A percentile compares a stretch with the other conserved stretches of the same genome.
phyloP scores from a whole-genome alignment of 305 asterid species.

The Nicotiana rustica region DNA sequence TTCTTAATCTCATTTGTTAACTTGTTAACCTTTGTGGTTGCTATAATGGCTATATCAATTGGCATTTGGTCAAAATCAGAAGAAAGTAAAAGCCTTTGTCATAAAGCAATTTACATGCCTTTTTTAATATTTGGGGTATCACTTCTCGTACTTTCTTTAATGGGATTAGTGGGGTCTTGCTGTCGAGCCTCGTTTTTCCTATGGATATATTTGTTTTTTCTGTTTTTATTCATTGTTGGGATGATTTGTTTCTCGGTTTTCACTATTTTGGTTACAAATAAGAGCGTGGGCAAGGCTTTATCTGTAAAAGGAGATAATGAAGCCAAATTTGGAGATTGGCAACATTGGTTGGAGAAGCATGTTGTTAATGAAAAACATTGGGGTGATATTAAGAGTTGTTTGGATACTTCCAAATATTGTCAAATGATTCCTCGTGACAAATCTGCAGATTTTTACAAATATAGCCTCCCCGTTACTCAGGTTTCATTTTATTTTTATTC shows the following conservation, averaged over 20 bases:
- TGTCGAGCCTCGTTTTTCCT: conserved; percentile 46
- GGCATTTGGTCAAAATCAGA: conserved; percentile 50
- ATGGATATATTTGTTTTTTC: conserved; percentile 62
- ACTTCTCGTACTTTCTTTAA: conserved; percentile 53
- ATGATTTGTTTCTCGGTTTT: conserved; percentile 56
- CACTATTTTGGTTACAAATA: conserved; percentile 66
- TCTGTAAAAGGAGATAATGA: conserved; percentile 58
- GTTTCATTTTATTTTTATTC: conserved; percentile 37
- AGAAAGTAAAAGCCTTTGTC: conserved; percentile 50
- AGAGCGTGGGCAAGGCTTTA: conserved; percentile 55
- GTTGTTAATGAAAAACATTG: conserved; percentile 64
- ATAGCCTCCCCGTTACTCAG: conserved; percentile 51
- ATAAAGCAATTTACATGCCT: conserved; percentile 56
- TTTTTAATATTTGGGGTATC: conserved; percentile 53
- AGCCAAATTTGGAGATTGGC: conserved; percentile 69
- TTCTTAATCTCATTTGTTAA: conserved; percentile 57
- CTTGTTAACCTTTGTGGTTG: conserved; percentile 49
- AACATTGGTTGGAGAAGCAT: conserved; percentile 71
- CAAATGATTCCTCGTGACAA: conserved; percentile 37
- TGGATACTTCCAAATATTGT: conserved; percentile 59
- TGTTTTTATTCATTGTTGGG: conserved; percentile 57
- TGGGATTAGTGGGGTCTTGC: conserved; percentile 67
- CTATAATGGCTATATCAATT: conserved; percentile 51
- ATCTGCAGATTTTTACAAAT: conserved; percentile 39
- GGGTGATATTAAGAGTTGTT: conserved; percentile 71